A percentile compares a stretch with the other conserved stretches of the same genome.
Conservation (phyloP, 164 flowering plant species). For the Nelumbo lutea region DNA sequence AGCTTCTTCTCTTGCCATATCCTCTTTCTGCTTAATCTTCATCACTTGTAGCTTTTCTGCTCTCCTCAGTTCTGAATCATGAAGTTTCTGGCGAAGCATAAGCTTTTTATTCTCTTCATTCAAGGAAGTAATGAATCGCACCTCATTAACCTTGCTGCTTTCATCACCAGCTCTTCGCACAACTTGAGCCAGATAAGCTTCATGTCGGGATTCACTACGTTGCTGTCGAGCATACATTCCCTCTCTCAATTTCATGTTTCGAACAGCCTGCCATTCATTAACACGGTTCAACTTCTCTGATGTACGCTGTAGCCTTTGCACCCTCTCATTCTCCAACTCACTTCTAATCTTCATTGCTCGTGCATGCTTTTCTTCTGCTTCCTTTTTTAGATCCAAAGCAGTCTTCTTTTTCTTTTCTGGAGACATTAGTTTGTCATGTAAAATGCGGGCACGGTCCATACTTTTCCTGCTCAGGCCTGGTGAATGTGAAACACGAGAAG, state of each 20-base stretch:
- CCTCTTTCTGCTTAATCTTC: conserved; percentile 84
- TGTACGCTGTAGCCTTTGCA: conserved; percentile 80
- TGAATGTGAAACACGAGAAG: conserved; percentile 78
- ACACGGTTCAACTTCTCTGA: conserved; percentile 90
- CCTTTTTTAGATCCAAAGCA: conserved; percentile 71
- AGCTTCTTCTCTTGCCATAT: conserved; percentile 95
- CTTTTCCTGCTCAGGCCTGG: conserved; percentile 79
- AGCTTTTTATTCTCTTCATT: conserved; percentile 92
- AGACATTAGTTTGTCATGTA: conserved; percentile 91
- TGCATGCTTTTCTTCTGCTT: conserved; percentile 96
- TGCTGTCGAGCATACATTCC: conserved; percentile 90
- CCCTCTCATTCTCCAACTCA: conserved; percentile 85
- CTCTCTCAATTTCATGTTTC: conserved; percentile 75
- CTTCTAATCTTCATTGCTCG: conserved; percentile 81
- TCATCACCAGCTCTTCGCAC: conserved; percentile 95
- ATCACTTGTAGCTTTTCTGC: conserved; percentile 86
- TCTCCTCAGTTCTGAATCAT: conserved; percentile 90
- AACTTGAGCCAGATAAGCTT: conserved; percentile 90
- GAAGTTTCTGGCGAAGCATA: conserved; percentile 79
- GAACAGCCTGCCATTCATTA: conserved; percentile 90
- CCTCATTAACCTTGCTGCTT: conserved; percentile 95
- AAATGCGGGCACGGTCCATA: conserved; percentile 65
- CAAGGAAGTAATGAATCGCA: conserved; percentile 92
- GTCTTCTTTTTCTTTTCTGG: conserved; percentile 92
- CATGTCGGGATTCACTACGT: conserved; percentile 87